These are phyloP conservation scores for Fraxinus americana DNA, from an alignment of 257 asterid species.

Conservation along the genomic window DNA sequence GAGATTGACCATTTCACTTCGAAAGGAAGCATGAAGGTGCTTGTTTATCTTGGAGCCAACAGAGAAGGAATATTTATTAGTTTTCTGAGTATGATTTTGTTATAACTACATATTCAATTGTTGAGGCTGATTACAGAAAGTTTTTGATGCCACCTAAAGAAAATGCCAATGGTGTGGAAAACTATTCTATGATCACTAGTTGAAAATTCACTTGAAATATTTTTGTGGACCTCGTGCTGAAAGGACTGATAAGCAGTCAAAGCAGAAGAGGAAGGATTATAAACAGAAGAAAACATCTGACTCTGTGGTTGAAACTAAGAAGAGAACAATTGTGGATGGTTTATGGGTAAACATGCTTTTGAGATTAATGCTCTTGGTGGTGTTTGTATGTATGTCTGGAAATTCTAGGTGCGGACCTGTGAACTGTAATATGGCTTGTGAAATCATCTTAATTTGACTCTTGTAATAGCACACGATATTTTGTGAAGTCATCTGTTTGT, in stretches of 20 bases:
- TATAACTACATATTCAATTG: conserved; percentile 78
- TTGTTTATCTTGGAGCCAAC: conserved; percentile 83
- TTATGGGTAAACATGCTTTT: no score
- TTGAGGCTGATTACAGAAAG: conserved; percentile 83
- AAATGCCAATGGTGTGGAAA: conserved; percentile 51
- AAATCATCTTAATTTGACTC: no score
- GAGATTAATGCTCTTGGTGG: no score
- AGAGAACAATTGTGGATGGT: conserved; percentile 1
- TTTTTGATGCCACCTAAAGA: conserved; percentile 58
- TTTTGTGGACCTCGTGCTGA: conserved; percentile 79
- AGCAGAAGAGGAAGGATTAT: conserved; percentile 67
- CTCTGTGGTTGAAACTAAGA: conserved; percentile 32
- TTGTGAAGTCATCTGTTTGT: no score
- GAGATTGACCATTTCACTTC: conserved; percentile 82
- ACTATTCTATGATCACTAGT: conserved; percentile 64
- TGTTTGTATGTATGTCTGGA: no score
- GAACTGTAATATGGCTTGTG: no score
- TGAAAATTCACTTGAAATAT: conserved; percentile 62
- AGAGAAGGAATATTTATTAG: conserved; percentile 54
- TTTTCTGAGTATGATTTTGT: conserved; percentile 82
- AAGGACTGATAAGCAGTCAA: conserved; percentile 77
- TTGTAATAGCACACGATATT: not conserved
- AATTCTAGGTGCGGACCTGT: no score
- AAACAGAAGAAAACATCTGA: conserved; percentile 37
- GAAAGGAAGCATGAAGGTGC: conserved; percentile 74